Evolutionary conservation across 2,329 filamentous ascomycete genomes (phyloP).

Genomic region (Penicillium sp.): DNA sequence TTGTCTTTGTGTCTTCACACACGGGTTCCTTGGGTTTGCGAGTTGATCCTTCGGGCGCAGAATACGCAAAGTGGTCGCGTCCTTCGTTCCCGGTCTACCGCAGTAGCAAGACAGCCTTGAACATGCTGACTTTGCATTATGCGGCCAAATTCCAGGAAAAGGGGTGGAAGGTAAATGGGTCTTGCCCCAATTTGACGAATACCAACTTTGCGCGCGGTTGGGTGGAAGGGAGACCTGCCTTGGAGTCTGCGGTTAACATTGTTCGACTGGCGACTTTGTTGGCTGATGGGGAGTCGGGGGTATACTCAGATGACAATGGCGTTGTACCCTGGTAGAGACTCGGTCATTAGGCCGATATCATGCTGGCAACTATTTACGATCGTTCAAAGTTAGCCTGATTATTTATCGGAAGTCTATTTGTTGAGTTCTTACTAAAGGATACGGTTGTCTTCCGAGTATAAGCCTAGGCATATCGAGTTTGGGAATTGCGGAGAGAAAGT

Average conservation of each 20-base stretch:
- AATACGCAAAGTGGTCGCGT: slow-evolving; percentile 14
- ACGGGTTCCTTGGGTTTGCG: slow-evolving; percentile 26
- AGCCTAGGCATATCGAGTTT: slow-evolving; percentile 15
- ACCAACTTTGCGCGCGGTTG: slow-evolving; percentile 19
- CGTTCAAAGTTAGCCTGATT: not conserved
- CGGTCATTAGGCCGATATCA: not conserved
- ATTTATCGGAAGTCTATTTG: not conserved
- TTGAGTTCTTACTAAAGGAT: not conserved
- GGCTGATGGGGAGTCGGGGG: slow-evolving; percentile 21
- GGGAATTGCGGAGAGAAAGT: not conserved
- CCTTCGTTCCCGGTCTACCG: slow-evolving; percentile 35
- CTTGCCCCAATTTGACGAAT: slow-evolving; percentile 27
- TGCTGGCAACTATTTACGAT: too few relatives aligned
- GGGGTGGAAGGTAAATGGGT: slow-evolving; percentile 30
- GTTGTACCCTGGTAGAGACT: slow-evolving; percentile 20
- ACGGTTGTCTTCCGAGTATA: not conserved
- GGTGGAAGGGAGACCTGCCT: slow-evolving; percentile 14
- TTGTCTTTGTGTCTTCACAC: slow-evolving; percentile 32
- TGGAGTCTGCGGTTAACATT: slow-evolving; percentile 25
- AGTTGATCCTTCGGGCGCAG: slow-evolving; percentile 15
- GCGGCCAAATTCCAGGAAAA: slow-evolving; percentile 41
- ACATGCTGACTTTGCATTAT: slow-evolving; percentile 49
- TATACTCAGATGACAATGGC: slow-evolving; percentile 23
- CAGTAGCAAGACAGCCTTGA: slow-evolving; percentile 49
- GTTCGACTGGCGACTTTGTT: slow-evolving; percentile 21